Percentiles rank a stretch among this genome's conserved stretches.
phyloP scores from a whole-genome alignment of 371 early-diverging fungal species.

The Rhizomucor pusillus region DNA sequence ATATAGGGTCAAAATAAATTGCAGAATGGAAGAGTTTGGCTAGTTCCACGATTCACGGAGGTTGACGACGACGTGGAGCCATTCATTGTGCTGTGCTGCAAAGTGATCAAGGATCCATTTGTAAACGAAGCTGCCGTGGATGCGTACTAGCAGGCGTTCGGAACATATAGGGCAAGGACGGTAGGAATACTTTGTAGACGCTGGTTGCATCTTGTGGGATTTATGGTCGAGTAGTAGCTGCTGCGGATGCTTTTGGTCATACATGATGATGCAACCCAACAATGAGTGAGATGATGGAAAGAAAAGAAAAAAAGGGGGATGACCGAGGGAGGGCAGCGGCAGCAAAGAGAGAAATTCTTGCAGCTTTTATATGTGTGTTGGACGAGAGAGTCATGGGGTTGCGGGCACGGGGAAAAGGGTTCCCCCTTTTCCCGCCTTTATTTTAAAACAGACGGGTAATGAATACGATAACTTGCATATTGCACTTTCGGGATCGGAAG shows the following conservation, averaged over 20 bases:
- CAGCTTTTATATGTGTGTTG: not conserved
- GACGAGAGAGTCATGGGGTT: not conserved
- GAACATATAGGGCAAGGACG: conserved; percentile 49
- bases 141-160: conserved; percentile 43
- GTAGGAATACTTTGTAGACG: conserved; percentile 30
- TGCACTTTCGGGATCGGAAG: too few relatives aligned
- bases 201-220: not conserved
- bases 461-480: too few relatives aligned
- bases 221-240: conserved; percentile 5
- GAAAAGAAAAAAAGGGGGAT: not conserved
- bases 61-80: conserved; percentile 51
- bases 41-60: conserved; percentile 22
- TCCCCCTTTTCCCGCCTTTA: conserved; percentile 7
- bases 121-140: conserved; percentile 46
- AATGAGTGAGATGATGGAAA: not conserved
- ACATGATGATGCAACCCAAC: conserved; percentile 4
- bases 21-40: too few relatives aligned
- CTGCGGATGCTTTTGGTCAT: conserved; percentile 5
- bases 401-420: not conserved
- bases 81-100: conserved; percentile 43
- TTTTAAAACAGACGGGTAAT: conserved; percentile 4
- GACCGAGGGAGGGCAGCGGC: not conserved
- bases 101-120: conserved; percentile 50
- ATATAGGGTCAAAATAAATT: too few relatives aligned
- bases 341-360: not conserved